phyloP scores from a whole-genome alignment of 176 grass and related monocot genomes.

The Puya raimondii region DNA sequence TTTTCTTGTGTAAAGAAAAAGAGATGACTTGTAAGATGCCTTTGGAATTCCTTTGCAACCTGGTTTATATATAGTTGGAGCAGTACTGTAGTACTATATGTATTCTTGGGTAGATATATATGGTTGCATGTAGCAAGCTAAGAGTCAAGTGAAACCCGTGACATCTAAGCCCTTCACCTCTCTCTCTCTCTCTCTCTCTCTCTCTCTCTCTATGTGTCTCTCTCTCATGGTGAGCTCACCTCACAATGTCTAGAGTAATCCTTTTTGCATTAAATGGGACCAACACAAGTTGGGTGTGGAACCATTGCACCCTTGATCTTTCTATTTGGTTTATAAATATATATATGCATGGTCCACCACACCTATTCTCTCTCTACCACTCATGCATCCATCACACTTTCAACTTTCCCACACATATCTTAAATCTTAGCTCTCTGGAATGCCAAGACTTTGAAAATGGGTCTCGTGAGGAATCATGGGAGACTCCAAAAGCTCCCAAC shows the following conservation, averaged over 20 bases:
- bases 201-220: conserved; percentile 6
- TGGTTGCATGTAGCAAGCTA: conserved; percentile 4
- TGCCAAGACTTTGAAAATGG: background rate
- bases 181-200: conserved; percentile 7
- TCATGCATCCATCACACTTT: background rate
- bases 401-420: background rate
- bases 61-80: conserved; percentile 30
- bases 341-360: background rate
- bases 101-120: background rate
- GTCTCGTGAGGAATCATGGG: conserved; percentile 7
- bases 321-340: too few species aligned
- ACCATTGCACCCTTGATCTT: conserved; percentile 4
- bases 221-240: background rate
- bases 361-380: background rate
- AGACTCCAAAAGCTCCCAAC: background rate
- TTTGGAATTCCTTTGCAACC: too few species aligned
- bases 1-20: too few species aligned
- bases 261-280: background rate
- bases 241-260: background rate
- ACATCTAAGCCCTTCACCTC: background rate
- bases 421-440: background rate
- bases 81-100: background rate
- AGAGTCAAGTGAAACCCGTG: conserved; percentile 28
- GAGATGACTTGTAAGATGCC: too few species aligned
- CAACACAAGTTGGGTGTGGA: conserved; percentile 5